Percentiles rank a stretch among this genome's conserved stretches.
Evolutionary conservation across 1,284 basidiomycete species (phyloP).

Genomic region (Vanrija sp.): DNA sequence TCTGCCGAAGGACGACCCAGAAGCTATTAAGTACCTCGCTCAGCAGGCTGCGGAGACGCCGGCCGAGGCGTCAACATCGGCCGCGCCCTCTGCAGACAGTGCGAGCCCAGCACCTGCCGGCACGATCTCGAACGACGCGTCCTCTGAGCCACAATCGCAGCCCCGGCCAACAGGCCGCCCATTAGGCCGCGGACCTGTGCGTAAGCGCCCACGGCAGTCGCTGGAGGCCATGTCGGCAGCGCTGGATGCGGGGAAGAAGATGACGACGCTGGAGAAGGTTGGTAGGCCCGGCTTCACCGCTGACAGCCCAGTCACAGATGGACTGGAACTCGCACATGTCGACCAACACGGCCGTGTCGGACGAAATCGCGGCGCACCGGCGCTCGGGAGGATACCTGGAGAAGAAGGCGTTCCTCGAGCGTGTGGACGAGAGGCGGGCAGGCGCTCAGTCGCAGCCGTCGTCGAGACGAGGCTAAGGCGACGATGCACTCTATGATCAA

Average conservation of each 20-base stretch:
- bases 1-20: conserved; percentile 35
- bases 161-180: conserved; percentile 4
- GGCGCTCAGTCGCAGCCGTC: neutral
- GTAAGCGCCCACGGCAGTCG: conserved; percentile 42
- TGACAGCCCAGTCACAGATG: conserved; percentile 38
- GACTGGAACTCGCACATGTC: conserved; percentile 45
- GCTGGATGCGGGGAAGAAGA: conserved; percentile 45
- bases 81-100: neutral
- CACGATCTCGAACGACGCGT: neutral
- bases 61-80: neutral
- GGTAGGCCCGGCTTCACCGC: conserved; percentile 1
- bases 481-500: neutral
- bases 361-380: conserved; percentile 43
- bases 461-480: conserved; percentile 2
- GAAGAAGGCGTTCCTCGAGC: conserved; percentile 44
- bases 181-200: conserved; percentile 13
- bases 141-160: neutral
- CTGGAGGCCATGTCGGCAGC: conserved; percentile 46
- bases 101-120: neutral
- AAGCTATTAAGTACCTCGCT: conserved; percentile 31
- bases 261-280: conserved; percentile 49
- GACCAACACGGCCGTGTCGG: conserved; percentile 19
- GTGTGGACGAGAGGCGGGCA: conserved; percentile 36
- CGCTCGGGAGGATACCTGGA: conserved; percentile 41
- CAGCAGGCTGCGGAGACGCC: conserved; percentile 1